phyloP scores from a whole-genome alignment of 2,329 filamentous ascomycete genomes.

The Chrysosporium keratinophilum region DNA sequence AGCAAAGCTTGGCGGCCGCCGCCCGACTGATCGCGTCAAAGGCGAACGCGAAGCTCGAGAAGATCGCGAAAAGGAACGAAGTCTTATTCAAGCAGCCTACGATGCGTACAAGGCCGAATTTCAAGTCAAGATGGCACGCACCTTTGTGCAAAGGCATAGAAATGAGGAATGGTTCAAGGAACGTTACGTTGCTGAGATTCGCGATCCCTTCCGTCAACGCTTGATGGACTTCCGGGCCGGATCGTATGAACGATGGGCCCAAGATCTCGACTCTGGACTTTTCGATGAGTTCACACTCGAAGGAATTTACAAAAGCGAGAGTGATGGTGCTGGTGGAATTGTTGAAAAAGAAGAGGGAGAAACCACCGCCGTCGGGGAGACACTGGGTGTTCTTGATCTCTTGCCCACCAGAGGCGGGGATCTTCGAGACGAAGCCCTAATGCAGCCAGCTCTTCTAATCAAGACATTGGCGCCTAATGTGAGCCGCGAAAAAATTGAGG shows the following conservation, averaged over 20 bases:
- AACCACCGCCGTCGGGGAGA: constrained; percentile 80
- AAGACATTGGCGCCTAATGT: constrained; percentile 97
- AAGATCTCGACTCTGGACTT: constrained; percentile 68
- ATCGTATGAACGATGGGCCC: constrained; percentile 77
- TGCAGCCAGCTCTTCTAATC: constrained; percentile 86
- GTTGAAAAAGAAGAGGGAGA: constrained; percentile 95
- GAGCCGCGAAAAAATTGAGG: constrained; percentile 82
- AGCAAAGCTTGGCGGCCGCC: constrained; percentile 48
- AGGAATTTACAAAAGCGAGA: constrained; percentile 86
- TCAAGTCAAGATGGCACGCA: constrained; percentile 65
- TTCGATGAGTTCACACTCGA: constrained; percentile 95
- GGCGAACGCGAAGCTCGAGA: constrained; percentile 53
- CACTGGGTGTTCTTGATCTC: constrained; percentile 82
- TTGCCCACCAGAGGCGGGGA: constrained; percentile 76
- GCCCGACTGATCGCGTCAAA: constrained; percentile 46
- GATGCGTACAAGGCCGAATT: constrained; percentile 56
- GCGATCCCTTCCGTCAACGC: constrained; percentile 62
- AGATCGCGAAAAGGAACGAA: constrained; percentile 52
- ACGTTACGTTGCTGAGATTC: constrained; percentile 75
- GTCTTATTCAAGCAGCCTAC: constrained; percentile 54
- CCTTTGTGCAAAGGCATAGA: constrained; percentile 86
- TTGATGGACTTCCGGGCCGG: constrained; percentile 70
- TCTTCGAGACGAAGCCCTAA: constrained; percentile 75
- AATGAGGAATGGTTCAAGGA: constrained; percentile 97
- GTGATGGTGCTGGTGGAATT: constrained; percentile 71